Evolutionary conservation across 768 basidiomycete genomes (phyloP), one percentile per base, ranked within the genome.

Genomic region (Tulasnella sp.): DNA sequence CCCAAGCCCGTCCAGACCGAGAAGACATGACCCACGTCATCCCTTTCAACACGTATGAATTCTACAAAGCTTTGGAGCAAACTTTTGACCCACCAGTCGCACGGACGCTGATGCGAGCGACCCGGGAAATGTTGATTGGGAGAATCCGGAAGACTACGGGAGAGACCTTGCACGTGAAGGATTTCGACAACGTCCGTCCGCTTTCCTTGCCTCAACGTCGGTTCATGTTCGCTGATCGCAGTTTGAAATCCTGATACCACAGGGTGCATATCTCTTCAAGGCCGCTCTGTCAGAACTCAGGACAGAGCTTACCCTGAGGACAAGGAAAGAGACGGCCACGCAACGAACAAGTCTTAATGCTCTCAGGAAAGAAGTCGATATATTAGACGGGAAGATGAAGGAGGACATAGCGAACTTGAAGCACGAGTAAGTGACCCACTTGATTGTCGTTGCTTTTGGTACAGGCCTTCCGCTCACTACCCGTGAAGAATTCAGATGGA

Each of bases 241-340:
- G n/a, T n/a, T 6, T 35, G 63, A 68, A 17, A 32, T 17, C 12
- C 62, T 35, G 19, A 69, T 52, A 3, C 26, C 4, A 32, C 77
- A 97, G 94, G 92, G 95, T 89, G 95, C 95, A 19, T 98, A 98
- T 79, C 83, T 98, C 37, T 97, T 97, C 80, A 88, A 90, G 62
- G 97, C 97, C 22, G 97, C 96, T 0, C 80, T 98, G 41, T 92
- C 92, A 1, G 95, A 98, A 79, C 83, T 96, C 63, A 86, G 93
- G 22, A 90, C 91, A 4, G 95, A 97, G 78, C 86, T 93, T 35
- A 89, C 90, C 4, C 86, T 93, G 77, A 87, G 86, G 67, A 89
- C 90, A 3, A 87, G 90, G 73, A 97, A 93, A 75, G 95, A 96
- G 77, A 88, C 87, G 44, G 87, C 92, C 14, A 83, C 90, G n/a